Evolutionary conservation across 2,329 filamentous ascomycete genomes (phyloP).

Genomic region (Penicillium occitanis): DNA sequence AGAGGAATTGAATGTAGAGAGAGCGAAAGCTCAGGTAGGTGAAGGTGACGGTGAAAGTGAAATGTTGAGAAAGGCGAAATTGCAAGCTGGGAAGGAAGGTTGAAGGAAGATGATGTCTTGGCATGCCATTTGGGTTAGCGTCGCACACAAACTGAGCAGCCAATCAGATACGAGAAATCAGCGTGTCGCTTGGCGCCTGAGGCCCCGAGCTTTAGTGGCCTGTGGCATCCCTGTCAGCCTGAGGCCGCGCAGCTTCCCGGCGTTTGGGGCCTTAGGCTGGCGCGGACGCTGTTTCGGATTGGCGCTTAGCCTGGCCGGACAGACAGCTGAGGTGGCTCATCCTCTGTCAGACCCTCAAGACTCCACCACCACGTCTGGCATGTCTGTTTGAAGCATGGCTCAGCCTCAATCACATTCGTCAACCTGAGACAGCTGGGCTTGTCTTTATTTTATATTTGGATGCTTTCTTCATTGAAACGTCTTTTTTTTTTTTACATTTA

Average conservation of each 20-base stretch:
- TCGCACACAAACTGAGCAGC: slow-evolving; percentile 9
- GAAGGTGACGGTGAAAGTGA: background rate
- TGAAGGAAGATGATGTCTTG: slow-evolving; percentile 5
- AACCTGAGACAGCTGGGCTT: slow-evolving; percentile 10
- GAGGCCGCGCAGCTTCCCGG: background rate
- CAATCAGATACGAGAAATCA: background rate
- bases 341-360: background rate
- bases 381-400: background rate
- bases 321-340: background rate
- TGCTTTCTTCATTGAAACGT: background rate
- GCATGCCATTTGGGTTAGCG: background rate
- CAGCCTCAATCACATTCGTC: slow-evolving; percentile 15
- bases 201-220: slow-evolving; percentile 1
- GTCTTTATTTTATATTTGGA: background rate
- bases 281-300: background rate
- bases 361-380: slow-evolving; percentile 1
- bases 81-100: background rate
- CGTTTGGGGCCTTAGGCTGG: slow-evolving; percentile 4
- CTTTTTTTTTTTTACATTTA: too few relatives aligned
- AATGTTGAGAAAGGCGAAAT: background rate
- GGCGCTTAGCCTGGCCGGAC: background rate
- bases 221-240: slow-evolving; percentile 5
- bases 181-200: background rate
- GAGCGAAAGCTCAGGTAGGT: background rate
- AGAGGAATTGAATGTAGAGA: background rate